Evolutionary conservation across 1,284 basidiomycete species (phyloP).

Genomic region (Fistulina hepatica): DNA sequence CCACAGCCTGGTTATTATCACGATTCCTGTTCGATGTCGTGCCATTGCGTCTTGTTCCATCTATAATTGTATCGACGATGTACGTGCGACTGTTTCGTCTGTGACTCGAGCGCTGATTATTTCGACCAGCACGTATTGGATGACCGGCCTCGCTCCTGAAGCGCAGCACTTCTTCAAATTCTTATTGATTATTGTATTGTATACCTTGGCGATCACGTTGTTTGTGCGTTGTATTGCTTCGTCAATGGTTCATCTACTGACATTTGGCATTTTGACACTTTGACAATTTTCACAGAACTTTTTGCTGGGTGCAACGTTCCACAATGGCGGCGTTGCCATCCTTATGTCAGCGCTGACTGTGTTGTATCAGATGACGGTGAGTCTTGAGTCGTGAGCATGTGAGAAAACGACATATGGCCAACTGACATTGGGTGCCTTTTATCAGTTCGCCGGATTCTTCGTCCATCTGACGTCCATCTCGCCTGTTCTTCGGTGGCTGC

Average conservation of each 20-base stretch:
- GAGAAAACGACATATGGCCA: no score
- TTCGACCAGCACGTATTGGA: conserved; percentile 67
- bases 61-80: conserved; percentile 74
- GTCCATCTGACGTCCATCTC: conserved; percentile 74
- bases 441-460: conserved; percentile 66
- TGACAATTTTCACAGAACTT: conserved; percentile 85
- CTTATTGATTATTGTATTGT: conserved; percentile 66
- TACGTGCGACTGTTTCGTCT: conserved; percentile 24
- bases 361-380: conserved; percentile 66
- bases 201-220: conserved; percentile 72
- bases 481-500: conserved; percentile 76
- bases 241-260: conserved; percentile 5
- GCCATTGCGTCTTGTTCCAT: conserved; percentile 75
- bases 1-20: conserved; percentile 79
- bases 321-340: conserved; percentile 81
- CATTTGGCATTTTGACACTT: no score
- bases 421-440: no score
- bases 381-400: neutral
- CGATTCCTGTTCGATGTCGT: conserved; percentile 78
- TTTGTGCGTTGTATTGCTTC: conserved; percentile 41
- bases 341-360: conserved; percentile 67
- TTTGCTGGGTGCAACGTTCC: conserved; percentile 69
- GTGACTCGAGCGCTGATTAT: conserved; percentile 14
- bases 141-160: conserved; percentile 73
- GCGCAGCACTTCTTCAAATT: conserved; percentile 76